Percentiles rank a stretch among this genome's conserved stretches.
Conservation (phyloP, 768 basidiomycete species). For the Suillus weaverae region DNA sequence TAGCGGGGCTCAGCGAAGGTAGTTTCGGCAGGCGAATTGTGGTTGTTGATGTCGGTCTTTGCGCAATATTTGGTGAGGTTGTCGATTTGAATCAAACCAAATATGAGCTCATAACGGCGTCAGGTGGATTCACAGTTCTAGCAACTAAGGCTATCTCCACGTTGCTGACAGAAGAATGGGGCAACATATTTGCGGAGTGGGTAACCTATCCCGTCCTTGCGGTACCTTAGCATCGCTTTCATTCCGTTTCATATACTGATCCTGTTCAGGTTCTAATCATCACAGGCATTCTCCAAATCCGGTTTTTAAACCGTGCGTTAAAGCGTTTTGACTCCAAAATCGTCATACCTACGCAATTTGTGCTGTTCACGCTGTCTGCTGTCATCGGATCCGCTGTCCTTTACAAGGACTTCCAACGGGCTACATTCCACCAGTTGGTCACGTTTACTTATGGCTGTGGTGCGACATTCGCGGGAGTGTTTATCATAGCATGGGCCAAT, state of each 20-base stretch:
- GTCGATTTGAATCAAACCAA: constrained; percentile 3
- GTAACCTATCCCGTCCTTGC: constrained; percentile 79
- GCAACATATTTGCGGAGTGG: constrained; percentile 74
- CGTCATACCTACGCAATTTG: constrained; percentile 94
- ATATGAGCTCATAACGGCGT: constrained; percentile 1
- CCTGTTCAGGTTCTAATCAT: constrained; percentile 56
- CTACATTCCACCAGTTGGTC: constrained; percentile 77
- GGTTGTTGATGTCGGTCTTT: constrained; percentile 84
- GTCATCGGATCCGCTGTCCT: constrained; percentile 92
- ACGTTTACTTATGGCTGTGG: constrained; percentile 86
- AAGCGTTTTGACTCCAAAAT: constrained; percentile 95
- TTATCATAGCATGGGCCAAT: constrained; percentile 73
- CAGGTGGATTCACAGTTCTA: constrained; percentile 93
- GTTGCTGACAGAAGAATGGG: constrained; percentile 75
- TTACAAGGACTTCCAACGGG: constrained; percentile 88
- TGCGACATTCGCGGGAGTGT: constrained; percentile 89
- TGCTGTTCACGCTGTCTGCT: constrained; percentile 89
- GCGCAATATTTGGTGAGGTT: constrained; percentile 74
- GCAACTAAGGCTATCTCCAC: constrained; percentile 92
- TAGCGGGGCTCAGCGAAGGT: constrained; percentile 68
- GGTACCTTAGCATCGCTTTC: constrained; percentile 40
- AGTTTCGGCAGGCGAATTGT: constrained; percentile 65
- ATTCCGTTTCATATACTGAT: constrained; percentile 13
- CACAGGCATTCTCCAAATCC: constrained; percentile 83
- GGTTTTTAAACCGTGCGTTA: constrained; percentile 81